Evolutionary conservation across 1,284 basidiomycete genomes (phyloP).

Genomic region (Cutaneotrichosporon mucoides): DNA sequence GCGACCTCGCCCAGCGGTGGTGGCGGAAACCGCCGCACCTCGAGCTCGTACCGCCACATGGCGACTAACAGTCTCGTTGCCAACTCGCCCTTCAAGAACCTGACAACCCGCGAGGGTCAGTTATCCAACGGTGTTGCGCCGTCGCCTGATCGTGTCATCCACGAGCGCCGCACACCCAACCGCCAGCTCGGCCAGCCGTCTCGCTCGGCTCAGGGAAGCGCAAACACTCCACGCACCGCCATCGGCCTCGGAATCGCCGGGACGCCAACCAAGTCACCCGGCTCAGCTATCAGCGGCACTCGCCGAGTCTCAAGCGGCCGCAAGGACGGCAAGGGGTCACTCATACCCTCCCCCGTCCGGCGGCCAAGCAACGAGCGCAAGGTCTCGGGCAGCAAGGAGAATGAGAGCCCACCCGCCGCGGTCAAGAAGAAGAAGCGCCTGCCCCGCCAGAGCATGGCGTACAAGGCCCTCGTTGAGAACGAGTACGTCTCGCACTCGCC

Average conservation of each 20-base stretch:
- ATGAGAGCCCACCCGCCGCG: slow-evolving; percentile 57
- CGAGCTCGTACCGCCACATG: slow-evolving; percentile 76
- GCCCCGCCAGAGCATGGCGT: slow-evolving; percentile 67
- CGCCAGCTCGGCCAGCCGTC: slow-evolving; percentile 34
- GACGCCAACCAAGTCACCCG: slow-evolving; percentile 7
- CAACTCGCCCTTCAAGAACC: slow-evolving; percentile 77
- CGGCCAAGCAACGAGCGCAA: slow-evolving; percentile 20
- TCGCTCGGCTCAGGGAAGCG: slow-evolving; percentile 29
- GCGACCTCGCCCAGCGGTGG: slow-evolving; percentile 1
- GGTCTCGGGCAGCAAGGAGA: slow-evolving; percentile 53
- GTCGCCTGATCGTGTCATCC: slow-evolving; percentile 32
- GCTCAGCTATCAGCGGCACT: slow-evolving; percentile 31
- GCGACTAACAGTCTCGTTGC: slow-evolving; percentile 75
- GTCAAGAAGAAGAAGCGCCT: slow-evolving; percentile 34
- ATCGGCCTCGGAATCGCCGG: slow-evolving; percentile 40
- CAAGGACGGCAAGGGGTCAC: slow-evolving; percentile 19
- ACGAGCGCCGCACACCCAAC: slow-evolving; percentile 30
- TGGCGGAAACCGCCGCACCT: slow-evolving; percentile 57
- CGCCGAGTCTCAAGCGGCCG: slow-evolving; percentile 31
- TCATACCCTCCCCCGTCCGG: slow-evolving; percentile 17
- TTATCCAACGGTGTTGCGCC: slow-evolving; percentile 28
- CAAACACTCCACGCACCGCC: slow-evolving; percentile 33
- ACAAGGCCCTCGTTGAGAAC: slow-evolving; percentile 67
- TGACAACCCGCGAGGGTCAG: slow-evolving; percentile 25
- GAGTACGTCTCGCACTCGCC: slow-evolving; percentile 80